Evolutionary conservation across 371 early-diverging fungal genomes (phyloP).

Genomic region (Apophysomyces elegans): DNA sequence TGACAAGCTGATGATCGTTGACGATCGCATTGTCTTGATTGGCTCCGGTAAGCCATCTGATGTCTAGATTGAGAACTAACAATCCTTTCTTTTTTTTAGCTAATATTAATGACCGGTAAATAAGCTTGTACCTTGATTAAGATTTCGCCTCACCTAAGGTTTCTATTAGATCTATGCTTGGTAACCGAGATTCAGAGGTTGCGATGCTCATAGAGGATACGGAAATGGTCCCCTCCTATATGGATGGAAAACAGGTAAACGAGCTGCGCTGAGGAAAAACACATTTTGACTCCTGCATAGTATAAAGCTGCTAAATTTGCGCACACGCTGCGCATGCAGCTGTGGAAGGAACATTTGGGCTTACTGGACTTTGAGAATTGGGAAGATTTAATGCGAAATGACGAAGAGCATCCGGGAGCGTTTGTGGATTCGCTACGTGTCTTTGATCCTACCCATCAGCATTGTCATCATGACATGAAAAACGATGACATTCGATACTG

Average conservation of each 20-base stretch:
- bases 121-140: not conserved
- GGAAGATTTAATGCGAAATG: slow-evolving; percentile 33
- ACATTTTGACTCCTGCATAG: slow-evolving; percentile 24
- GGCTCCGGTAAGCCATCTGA: slow-evolving; percentile 66
- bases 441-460: not conserved
- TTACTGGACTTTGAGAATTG: slow-evolving; percentile 56
- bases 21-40: slow-evolving; percentile 81
- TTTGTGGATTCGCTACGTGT: not conserved
- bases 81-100: slow-evolving; percentile 22
- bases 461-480: not conserved
- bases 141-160: not conserved
- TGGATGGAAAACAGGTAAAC: slow-evolving; percentile 72
- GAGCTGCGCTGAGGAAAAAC: too few species aligned
- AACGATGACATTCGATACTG: slow-evolving; percentile 35
- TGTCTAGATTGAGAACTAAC: not conserved
- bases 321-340: slow-evolving; percentile 70
- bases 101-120: slow-evolving; percentile 49
- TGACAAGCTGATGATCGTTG: slow-evolving; percentile 91
- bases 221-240: slow-evolving; percentile 64
- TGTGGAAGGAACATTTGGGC: slow-evolving; percentile 91
- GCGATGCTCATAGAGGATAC: slow-evolving; percentile 86
- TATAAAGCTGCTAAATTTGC: slow-evolving; percentile 79
- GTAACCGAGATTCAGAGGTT: slow-evolving; percentile 91
- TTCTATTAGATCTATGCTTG: slow-evolving; percentile 69
- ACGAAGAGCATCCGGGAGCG: not conserved